Evolutionary conservation across 1,284 basidiomycete species (phyloP).

Genomic region (Vanrija sp.): DNA sequence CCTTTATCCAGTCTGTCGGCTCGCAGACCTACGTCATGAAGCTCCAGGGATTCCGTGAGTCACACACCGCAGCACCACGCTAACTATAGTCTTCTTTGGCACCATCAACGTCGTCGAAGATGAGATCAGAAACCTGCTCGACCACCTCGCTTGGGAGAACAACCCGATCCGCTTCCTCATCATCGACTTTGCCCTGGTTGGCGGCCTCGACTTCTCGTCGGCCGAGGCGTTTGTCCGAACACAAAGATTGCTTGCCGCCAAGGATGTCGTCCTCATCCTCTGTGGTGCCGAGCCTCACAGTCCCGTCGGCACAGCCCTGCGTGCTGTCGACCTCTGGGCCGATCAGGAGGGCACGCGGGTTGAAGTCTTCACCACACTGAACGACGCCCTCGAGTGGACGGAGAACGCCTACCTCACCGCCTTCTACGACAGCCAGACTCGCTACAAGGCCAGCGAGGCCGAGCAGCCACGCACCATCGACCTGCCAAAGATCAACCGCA

Average conservation of each 20-base stretch:
- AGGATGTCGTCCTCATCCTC: slow-evolving; percentile 77
- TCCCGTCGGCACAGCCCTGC: slow-evolving; percentile 64
- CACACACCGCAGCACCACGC: neutral
- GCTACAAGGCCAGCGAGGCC: slow-evolving; percentile 14
- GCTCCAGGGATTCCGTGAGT: slow-evolving; percentile 65
- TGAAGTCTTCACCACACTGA: slow-evolving; percentile 77
- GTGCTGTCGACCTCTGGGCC: slow-evolving; percentile 69
- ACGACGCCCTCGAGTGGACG: slow-evolving; percentile 94
- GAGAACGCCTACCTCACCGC: slow-evolving; percentile 73
- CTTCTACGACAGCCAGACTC: slow-evolving; percentile 43
- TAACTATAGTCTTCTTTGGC: slow-evolving; percentile 77
- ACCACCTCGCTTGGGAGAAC: slow-evolving; percentile 67
- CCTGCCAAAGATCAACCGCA: slow-evolving; percentile 39
- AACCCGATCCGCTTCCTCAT: slow-evolving; percentile 85
- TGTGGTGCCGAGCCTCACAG: slow-evolving; percentile 72
- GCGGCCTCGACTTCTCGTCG: slow-evolving; percentile 88
- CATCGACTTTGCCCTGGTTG: slow-evolving; percentile 78
- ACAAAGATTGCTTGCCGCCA: slow-evolving; percentile 72
- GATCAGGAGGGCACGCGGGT: slow-evolving; percentile 61
- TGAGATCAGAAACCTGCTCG: slow-evolving; percentile 60
- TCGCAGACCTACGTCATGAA: slow-evolving; percentile 86
- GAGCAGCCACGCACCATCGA: slow-evolving; percentile 25
- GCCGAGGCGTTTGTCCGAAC: slow-evolving; percentile 93
- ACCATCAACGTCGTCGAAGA: slow-evolving; percentile 86
- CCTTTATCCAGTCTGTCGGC: slow-evolving; percentile 85